Percentiles rank a stretch among this genome's conserved stretches.
Evolutionary conservation across 2,329 filamentous ascomycete species (phyloP).

Genomic region (Eutypa lata): DNA sequence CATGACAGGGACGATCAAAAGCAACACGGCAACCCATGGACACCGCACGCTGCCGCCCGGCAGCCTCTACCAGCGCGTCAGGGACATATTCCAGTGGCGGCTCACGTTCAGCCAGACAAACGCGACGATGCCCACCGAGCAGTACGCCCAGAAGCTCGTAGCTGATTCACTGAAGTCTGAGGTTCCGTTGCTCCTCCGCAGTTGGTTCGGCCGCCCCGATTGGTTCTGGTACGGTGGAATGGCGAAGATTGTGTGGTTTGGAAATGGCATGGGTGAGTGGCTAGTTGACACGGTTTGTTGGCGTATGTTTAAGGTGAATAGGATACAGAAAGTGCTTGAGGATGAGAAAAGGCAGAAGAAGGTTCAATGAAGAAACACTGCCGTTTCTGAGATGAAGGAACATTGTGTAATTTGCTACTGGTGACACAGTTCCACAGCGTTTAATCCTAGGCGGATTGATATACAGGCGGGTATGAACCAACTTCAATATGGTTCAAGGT

Average conservation of each 20-base stretch:
- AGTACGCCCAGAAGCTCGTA: conserved; percentile 39
- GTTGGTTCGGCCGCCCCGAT: conserved; percentile 32
- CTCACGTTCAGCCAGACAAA: conserved; percentile 44
- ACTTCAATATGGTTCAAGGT: too few relatives aligned
- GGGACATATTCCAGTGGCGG: conserved; percentile 39
- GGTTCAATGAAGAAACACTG: neutral
- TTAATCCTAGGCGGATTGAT: too few relatives aligned
- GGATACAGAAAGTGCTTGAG: neutral
- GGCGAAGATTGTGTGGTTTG: conserved; percentile 18
- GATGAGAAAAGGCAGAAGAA: neutral
- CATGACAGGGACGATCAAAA: conserved; percentile 47
- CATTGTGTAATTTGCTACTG: too few relatives aligned
- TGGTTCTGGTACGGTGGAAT: conserved; percentile 34
- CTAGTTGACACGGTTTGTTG: conserved; percentile 17
- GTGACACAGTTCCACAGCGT: too few relatives aligned
- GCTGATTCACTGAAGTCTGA: conserved; percentile 32
- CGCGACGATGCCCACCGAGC: conserved; percentile 36
- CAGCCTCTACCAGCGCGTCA: conserved; percentile 43
- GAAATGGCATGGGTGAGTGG: conserved; percentile 28
- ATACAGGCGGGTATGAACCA: too few relatives aligned
- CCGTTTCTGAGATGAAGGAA: too few relatives aligned
- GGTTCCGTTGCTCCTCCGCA: conserved; percentile 21
- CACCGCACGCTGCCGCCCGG: conserved; percentile 35
- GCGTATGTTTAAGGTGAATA: neutral
- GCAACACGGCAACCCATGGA: conserved; percentile 39